phyloP scores from a whole-genome alignment of 495 filamentous ascomycete species.

The Aspergillus nidulans region DNA sequence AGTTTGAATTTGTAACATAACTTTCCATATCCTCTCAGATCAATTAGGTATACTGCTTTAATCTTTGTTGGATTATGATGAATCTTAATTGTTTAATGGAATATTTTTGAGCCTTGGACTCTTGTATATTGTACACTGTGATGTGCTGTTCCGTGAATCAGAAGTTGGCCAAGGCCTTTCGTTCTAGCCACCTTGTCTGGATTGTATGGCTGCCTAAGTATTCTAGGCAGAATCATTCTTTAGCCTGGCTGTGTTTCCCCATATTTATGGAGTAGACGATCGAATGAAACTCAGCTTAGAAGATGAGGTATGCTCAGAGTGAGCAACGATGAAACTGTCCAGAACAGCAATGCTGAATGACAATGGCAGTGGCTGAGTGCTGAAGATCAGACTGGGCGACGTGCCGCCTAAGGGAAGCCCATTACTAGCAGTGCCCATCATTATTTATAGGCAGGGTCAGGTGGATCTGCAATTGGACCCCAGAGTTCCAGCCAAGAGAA shows the following conservation, averaged over 20 bases:
- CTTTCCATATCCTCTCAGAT: neutral
- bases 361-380: neutral
- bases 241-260: neutral
- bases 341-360: neutral
- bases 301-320: too few species aligned
- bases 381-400: neutral
- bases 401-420: neutral
- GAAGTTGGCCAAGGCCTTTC: neutral
- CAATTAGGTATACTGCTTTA: slow-evolving; percentile 1
- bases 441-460: neutral
- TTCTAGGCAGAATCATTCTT: slow-evolving; percentile 2
- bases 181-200: neutral
- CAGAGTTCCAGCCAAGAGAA: slow-evolving; percentile 1
- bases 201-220: neutral
- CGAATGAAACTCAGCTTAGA: neutral
- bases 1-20: neutral
- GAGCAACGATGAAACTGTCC: neutral
- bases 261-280: neutral
- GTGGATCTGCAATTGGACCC: neutral
- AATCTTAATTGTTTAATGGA: neutral
- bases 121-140: too few species aligned
- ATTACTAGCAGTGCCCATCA: neutral
- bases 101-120: neutral
- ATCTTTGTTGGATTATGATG: neutral
- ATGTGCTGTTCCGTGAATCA: too few species aligned